Percentiles rank a stretch among this genome's conserved stretches.
Evolutionary conservation across 306 rosid species (phyloP).

Genomic region (Ziziphus jujuba): DNA sequence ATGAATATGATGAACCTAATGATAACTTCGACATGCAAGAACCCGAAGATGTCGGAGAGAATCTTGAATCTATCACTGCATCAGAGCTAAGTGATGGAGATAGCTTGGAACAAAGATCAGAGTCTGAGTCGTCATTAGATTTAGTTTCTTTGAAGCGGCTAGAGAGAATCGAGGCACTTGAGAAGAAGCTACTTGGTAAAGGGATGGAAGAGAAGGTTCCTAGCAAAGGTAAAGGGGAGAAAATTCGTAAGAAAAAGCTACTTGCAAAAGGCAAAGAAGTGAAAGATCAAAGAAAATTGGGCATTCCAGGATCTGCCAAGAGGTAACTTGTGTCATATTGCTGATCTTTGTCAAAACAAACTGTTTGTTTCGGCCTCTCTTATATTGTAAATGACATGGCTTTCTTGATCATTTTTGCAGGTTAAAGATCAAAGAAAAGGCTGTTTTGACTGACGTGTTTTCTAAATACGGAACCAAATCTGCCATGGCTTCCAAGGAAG

Average conservation of each 20-base stretch:
- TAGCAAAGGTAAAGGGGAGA: constrained; percentile 42
- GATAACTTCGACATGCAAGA: constrained; percentile 29
- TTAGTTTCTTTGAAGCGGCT: constrained; percentile 30
- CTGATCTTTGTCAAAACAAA: background rate
- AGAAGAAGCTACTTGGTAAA: constrained; percentile 32
- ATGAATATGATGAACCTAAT: constrained; percentile 38
- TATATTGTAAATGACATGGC: constrained; percentile 5
- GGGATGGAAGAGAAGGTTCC: constrained; percentile 36
- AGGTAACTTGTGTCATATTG: constrained; percentile 45
- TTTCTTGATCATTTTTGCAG: constrained; percentile 45
- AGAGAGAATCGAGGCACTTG: constrained; percentile 26
- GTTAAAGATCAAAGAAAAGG: constrained; percentile 84
- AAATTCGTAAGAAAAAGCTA: constrained; percentile 30
- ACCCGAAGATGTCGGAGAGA: constrained; percentile 33
- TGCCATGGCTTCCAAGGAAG: constrained; percentile 35
- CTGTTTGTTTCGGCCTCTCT: background rate
- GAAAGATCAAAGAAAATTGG: constrained; percentile 32
- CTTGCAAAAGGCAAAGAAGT: constrained; percentile 28
- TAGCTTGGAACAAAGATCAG: constrained; percentile 27
- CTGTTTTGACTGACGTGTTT: constrained; percentile 69
- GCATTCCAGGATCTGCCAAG: constrained; percentile 65
- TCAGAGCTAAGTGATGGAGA: constrained; percentile 19
- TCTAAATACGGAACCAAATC: constrained; percentile 71
- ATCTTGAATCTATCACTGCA: constrained; percentile 22
- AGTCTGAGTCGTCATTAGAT: constrained; percentile 29